Evolutionary conservation across 371 early-diverging fungal genomes (phyloP).

Genomic region (Lichtheimia hyalospora): DNA sequence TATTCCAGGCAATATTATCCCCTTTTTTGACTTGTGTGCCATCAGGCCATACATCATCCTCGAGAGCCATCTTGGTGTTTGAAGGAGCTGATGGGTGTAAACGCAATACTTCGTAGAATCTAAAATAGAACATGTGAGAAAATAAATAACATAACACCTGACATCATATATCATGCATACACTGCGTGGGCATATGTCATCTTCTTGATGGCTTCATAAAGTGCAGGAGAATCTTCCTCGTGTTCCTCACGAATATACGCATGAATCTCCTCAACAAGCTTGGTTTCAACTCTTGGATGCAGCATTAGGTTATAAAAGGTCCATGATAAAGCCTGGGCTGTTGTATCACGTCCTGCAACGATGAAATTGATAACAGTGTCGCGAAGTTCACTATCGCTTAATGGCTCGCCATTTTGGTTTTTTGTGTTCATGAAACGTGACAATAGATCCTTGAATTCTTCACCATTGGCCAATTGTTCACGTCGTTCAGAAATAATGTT

Average conservation of each 20-base stretch:
- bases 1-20: conserved; percentile 49
- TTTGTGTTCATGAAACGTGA: conserved; percentile 60
- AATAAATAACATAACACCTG: conserved; percentile 4
- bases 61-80: conserved; percentile 60
- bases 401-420: conserved; percentile 50
- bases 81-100: conserved; percentile 73
- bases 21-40: conserved; percentile 61
- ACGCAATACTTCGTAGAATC: conserved; percentile 67
- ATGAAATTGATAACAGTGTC: conserved; percentile 74
- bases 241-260: conserved; percentile 23
- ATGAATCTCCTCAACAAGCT: conserved; percentile 58
- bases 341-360: conserved; percentile 69
- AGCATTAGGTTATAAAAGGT: conserved; percentile 57
- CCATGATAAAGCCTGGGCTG: conserved; percentile 76
- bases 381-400: conserved; percentile 54
- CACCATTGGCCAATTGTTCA: conserved; percentile 35
- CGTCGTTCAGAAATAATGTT: conserved; percentile 43
- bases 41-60: conserved; percentile 71
- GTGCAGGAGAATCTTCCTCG: conserved; percentile 22
- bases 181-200: conserved; percentile 63
- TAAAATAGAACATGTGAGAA: conserved; percentile 6
- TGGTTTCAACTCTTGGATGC: conserved; percentile 52
- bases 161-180: conserved; percentile 20
- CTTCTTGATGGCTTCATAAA: conserved; percentile 47
- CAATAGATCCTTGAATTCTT: conserved; percentile 55